Conservation (phyloP, 2,329 filamentous ascomycete genomes). For the Paraphoma sp. region DNA sequence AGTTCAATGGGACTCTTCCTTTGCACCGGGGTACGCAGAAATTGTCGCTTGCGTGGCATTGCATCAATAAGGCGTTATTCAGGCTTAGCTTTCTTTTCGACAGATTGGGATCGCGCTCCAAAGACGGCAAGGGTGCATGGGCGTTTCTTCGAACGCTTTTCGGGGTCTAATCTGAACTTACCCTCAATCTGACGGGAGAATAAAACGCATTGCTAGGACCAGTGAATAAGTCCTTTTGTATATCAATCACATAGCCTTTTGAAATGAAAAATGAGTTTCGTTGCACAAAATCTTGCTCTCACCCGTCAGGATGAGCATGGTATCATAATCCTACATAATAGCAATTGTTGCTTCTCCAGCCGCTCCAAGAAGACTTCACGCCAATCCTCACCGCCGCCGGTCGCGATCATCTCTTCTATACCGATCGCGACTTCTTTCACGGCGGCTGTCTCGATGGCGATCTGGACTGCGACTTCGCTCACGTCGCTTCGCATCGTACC, state of each 20-base stretch:
- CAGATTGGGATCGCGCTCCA: not conserved
- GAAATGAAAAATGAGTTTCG: not conserved
- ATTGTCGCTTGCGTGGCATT: not conserved
- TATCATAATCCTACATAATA: not conserved
- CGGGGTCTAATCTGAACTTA: not conserved
- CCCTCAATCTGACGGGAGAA: not conserved
- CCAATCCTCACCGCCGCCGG: constrained; percentile 27
- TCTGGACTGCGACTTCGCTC: constrained; percentile 40
- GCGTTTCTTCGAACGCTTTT: not conserved
- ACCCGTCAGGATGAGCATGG: not conserved
- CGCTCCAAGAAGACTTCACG: not conserved
- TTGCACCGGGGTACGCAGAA: not conserved
- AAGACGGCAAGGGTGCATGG: not conserved
- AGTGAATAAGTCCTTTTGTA: not conserved
- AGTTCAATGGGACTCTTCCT: not conserved
- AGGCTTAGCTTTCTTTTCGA: not conserved
- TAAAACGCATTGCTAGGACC: constrained; percentile 3
- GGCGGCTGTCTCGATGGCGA: constrained; percentile 42
- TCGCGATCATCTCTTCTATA: constrained; percentile 50
- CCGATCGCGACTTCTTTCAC: constrained; percentile 49
- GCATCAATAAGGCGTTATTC: not conserved
- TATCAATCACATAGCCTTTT: not conserved
- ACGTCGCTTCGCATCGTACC: constrained; percentile 33
- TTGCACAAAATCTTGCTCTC: not conserved
- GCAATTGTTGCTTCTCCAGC: not conserved